These are phyloP conservation scores for Mycogone perniciosa DNA, from an alignment of 2,329 filamentous ascomycete species.

Conservation along the genomic window DNA sequence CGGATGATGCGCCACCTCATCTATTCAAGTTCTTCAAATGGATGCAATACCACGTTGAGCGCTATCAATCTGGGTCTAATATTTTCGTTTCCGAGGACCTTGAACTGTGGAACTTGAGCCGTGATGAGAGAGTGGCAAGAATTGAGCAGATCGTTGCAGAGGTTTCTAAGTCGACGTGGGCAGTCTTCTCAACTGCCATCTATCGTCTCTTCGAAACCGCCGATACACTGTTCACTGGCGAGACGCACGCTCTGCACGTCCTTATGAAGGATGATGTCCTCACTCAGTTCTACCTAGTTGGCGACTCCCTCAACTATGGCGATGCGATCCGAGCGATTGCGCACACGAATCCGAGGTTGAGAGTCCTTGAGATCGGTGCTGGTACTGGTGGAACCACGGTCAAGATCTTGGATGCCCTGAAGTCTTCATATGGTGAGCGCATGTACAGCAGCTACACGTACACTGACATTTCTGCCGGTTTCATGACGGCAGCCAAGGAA, in stretches of 20 bases:
- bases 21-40: slow-evolving; percentile 14
- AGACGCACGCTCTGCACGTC: slow-evolving; percentile 6
- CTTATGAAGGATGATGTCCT: slow-evolving; percentile 11
- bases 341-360: slow-evolving; percentile 3
- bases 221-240: slow-evolving; percentile 8
- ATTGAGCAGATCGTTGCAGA: slow-evolving; percentile 1
- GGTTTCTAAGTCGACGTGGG: neutral
- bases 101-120: neutral
- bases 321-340: slow-evolving; percentile 2
- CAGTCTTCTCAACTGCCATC: slow-evolving; percentile 1
- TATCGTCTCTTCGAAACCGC: slow-evolving; percentile 5
- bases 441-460: slow-evolving; percentile 24
- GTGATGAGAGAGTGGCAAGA: slow-evolving; percentile 2
- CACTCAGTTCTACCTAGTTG: slow-evolving; percentile 3
- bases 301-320: slow-evolving; percentile 1
- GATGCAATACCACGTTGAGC: slow-evolving; percentile 6
- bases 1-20: slow-evolving; percentile 1
- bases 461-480: slow-evolving; percentile 26
- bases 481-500: slow-evolving; percentile 23
- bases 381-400: slow-evolving; percentile 32
- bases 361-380: slow-evolving; percentile 36
- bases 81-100: slow-evolving; percentile 1
- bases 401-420: slow-evolving; percentile 23
- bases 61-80: slow-evolving; percentile 4
- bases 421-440: slow-evolving; percentile 10